These are phyloP conservation scores for Agaricales sp. DNA, from an alignment of 1,284 basidiomycete genomes.

Conservation along the genomic window DNA sequence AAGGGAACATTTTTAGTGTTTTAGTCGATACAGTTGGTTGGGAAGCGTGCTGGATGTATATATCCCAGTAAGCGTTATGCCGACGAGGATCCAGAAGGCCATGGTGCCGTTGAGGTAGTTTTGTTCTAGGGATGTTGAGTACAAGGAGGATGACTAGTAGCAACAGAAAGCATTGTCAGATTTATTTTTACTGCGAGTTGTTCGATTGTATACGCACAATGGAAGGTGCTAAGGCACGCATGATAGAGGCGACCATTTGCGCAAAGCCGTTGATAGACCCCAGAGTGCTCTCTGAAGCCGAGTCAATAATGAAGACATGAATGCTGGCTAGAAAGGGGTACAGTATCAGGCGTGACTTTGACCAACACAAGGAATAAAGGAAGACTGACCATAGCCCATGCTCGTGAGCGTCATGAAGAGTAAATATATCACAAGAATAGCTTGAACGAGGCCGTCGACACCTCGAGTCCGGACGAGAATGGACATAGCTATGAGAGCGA, in stretches of 20 bases:
- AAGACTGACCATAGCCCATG: not conserved
- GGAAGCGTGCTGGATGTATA: not conserved
- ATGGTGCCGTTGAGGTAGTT: slow-evolving; percentile 12
- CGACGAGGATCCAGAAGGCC: slow-evolving; percentile 11
- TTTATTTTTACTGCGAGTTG: too few relatives aligned
- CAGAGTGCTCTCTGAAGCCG: slow-evolving; percentile 18
- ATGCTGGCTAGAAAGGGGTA: slow-evolving; percentile 16
- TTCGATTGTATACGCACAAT: slow-evolving; percentile 7
- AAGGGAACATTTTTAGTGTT: too few relatives aligned
- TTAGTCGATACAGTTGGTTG: too few relatives aligned
- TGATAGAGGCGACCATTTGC: slow-evolving; percentile 30
- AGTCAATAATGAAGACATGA: slow-evolving; percentile 20
- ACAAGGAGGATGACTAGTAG: slow-evolving; percentile 13
- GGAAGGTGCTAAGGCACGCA: slow-evolving; percentile 30
- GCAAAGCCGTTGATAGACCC: slow-evolving; percentile 39
- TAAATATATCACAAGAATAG: slow-evolving; percentile 8
- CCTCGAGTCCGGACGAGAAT: slow-evolving; percentile 15
- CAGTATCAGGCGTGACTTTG: not conserved
- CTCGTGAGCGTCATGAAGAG: not conserved
- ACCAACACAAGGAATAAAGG: too few relatives aligned
- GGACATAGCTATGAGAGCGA: slow-evolving; percentile 16
- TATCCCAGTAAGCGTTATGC: not conserved
- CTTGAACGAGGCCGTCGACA: slow-evolving; percentile 13
- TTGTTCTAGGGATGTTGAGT: slow-evolving; percentile 13
- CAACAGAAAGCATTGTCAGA: not conserved